A percentile compares a stretch with the other conserved stretches of the same genome.
phyloP scores from a whole-genome alignment of 345 rosid genomes.

The Citrus maxima region DNA sequence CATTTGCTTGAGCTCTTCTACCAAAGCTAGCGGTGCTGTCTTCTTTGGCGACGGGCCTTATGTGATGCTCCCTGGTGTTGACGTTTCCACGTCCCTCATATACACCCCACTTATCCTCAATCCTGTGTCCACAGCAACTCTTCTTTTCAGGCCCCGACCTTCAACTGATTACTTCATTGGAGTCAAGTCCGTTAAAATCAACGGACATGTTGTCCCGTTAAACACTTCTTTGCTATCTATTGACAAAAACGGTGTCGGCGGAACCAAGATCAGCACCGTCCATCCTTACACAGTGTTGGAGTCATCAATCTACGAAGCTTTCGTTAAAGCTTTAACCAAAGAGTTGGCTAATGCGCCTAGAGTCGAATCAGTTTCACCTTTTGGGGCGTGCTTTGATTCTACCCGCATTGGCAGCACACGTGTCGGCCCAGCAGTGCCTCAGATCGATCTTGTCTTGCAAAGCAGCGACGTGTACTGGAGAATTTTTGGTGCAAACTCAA shows the following conservation, averaged over 20 bases:
- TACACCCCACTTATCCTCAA: neutral
- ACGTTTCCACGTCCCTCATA: neutral
- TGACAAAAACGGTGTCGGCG: neutral
- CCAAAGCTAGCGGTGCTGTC: neutral
- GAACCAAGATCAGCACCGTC: neutral
- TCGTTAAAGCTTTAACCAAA: constrained; percentile 12
- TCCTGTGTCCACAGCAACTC: neutral
- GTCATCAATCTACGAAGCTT: neutral
- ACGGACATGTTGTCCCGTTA: neutral
- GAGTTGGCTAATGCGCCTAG: neutral
- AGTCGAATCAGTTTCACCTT: constrained; percentile 14
- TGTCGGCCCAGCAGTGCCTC: constrained; percentile 16
- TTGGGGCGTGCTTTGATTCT: constrained; percentile 12
- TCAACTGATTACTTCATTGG: neutral
- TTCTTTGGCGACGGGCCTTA: constrained; percentile 6
- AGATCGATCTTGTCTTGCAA: constrained; percentile 18
- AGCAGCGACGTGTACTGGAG: constrained; percentile 16
- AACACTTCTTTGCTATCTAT: neutral
- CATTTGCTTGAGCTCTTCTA: neutral
- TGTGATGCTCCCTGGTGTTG: neutral
- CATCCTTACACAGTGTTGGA: constrained; percentile 9
- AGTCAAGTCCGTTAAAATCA: neutral
- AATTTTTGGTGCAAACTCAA: constrained; percentile 22
- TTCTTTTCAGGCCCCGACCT: neutral
- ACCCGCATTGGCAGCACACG: neutral